phyloP scores from a whole-genome alignment of 2,329 filamentous ascomycete species.

The Talaromyces sp. region DNA sequence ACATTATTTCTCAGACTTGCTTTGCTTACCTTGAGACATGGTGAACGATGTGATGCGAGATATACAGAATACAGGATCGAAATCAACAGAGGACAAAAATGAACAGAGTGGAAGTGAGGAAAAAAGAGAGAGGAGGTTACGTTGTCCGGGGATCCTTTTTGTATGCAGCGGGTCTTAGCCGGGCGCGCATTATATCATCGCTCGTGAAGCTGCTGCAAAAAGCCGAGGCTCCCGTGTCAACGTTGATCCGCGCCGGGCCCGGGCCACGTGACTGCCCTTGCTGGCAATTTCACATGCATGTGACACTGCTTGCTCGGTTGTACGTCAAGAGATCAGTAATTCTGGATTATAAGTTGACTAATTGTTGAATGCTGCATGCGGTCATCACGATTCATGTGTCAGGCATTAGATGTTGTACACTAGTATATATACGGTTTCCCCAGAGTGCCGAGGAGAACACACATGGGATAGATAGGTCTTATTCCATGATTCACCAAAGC shows the following conservation, averaged over 20 bases:
- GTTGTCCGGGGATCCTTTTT: conserved; percentile 7
- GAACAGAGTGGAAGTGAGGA: not conserved
- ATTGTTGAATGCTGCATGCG: not conserved
- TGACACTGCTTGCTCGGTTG: not conserved
- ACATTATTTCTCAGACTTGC: not conserved
- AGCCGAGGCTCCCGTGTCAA: conserved; percentile 28
- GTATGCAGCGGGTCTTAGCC: conserved; percentile 7
- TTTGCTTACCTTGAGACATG: conserved; percentile 38
- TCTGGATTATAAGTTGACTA: not conserved
- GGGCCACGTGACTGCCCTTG: not conserved
- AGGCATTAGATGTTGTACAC: not conserved
- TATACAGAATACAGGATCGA: not conserved
- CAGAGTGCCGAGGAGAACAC: not conserved
- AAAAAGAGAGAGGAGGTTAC: not conserved
- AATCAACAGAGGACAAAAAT: not conserved
- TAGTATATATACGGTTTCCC: not conserved
- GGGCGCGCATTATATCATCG: conserved; percentile 7
- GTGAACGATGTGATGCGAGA: conserved; percentile 13
- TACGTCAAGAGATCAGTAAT: not conserved
- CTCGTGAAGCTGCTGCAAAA: conserved; percentile 11
- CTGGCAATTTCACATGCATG: not conserved
- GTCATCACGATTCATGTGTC: not conserved
- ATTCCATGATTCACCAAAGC: not conserved
- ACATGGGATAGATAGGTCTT: not conserved
- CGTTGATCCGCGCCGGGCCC: conserved; percentile 15